phyloP scores from a whole-genome alignment of 164 flowering plant genomes.

The Macadamia tetraphylla region DNA sequence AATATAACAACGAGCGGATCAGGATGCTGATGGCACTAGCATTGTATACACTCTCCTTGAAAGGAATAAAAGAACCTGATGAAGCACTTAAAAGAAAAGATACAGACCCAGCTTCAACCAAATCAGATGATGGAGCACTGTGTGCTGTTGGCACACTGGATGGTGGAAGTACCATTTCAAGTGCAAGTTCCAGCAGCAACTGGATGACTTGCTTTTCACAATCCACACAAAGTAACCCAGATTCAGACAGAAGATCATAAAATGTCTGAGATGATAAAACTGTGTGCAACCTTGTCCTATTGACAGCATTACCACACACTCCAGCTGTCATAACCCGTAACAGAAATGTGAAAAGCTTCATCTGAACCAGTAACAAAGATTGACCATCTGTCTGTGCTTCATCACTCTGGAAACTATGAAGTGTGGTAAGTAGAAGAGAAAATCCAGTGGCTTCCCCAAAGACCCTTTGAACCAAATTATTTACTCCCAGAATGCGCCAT shows the following conservation, averaged over 20 bases:
- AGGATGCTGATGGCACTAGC: conserved; percentile 85
- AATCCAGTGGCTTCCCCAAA: conserved; percentile 99
- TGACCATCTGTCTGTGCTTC: conserved; percentile 37
- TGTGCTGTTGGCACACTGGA: conserved; percentile 43
- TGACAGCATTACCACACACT: conserved; percentile 69
- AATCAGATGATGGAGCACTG: conserved; percentile 27
- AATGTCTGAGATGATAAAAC: conserved; percentile 78
- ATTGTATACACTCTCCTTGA: conserved; percentile 75
- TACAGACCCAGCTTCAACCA: conserved; percentile 38
- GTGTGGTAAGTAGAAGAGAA: conserved; percentile 81
- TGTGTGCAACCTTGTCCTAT: conserved; percentile 65
- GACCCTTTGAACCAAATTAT: conserved; percentile 76
- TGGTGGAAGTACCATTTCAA: conserved; percentile 89
- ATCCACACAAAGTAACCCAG: conserved; percentile 88
- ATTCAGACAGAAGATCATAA: conserved; percentile 83
- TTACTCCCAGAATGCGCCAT: conserved; percentile 89
- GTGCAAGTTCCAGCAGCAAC: conserved; percentile 84
- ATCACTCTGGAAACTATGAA: conserved; percentile 78
- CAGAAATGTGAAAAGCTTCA: conserved; percentile 68
- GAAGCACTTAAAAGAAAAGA: conserved; percentile 47
- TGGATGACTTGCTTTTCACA: conserved; percentile 88
- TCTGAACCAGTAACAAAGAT: conserved; percentile 32
- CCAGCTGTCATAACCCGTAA: conserved; percentile 87
- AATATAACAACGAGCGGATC: conserved; percentile 65
- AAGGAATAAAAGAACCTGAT: conserved; percentile 53